phyloP scores from a whole-genome alignment of 805 yeast species.

The Nakazawaea siamensis region DNA sequence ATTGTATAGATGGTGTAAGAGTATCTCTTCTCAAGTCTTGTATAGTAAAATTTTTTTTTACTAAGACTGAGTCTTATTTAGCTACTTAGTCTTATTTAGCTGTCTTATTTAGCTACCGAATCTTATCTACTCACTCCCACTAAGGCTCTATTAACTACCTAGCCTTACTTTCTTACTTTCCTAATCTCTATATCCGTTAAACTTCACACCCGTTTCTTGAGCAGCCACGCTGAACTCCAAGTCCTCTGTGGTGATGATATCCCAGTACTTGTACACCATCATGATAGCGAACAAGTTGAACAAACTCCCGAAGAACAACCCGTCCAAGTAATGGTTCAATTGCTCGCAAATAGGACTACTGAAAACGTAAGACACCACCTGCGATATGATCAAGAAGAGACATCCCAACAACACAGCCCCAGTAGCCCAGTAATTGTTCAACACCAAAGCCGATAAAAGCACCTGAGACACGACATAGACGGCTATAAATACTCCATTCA shows the following conservation, averaged over 20 bases:
- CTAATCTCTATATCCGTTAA: no score
- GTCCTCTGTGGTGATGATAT: slow-evolving; percentile 89
- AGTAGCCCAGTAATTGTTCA: slow-evolving; percentile 79
- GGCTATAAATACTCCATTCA: slow-evolving; percentile 60
- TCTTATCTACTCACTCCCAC: no score
- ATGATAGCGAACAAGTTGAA: slow-evolving; percentile 76
- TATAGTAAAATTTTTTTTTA: no score
- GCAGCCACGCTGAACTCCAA: slow-evolving; percentile 78
- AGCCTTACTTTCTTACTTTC: no score
- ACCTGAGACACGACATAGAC: slow-evolving; percentile 62
- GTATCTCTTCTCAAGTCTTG: no score
- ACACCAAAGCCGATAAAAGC: slow-evolving; percentile 54
- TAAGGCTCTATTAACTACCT: no score
- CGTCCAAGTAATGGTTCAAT: slow-evolving; percentile 83
- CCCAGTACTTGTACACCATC: slow-evolving; percentile 98
- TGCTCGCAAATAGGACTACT: slow-evolving; percentile 58
- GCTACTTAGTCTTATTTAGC: no score
- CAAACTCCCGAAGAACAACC: slow-evolving; percentile 74
- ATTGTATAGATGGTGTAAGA: no score
- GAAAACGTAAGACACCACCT: slow-evolving; percentile 63
- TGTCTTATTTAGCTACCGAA: no score
- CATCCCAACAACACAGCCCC: slow-evolving; percentile 73
- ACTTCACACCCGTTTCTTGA: slow-evolving; percentile 29
- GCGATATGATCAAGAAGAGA: slow-evolving; percentile 76
- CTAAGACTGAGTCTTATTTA: no score